Conservation (phyloP, 192 early-diverging fungal species). For the Rhizophagus clarus region DNA sequence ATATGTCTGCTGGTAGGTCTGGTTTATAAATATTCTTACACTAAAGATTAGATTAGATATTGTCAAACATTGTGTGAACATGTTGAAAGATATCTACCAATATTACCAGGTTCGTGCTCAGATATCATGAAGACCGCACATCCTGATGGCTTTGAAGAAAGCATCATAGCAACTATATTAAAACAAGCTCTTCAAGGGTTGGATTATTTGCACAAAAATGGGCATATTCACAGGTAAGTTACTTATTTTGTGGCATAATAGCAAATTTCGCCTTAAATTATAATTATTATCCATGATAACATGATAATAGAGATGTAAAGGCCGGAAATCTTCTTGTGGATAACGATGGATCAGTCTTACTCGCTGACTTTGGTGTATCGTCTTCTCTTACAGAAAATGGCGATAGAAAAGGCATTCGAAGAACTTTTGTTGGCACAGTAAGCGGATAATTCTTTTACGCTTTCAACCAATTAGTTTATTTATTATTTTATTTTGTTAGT, state of each 20-base stretch:
- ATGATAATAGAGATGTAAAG: conserved; percentile 60
- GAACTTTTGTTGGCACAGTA: conserved; percentile 75
- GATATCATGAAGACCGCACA: conserved; percentile 90
- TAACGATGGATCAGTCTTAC: conserved; percentile 61
- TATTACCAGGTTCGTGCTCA: conserved; percentile 68
- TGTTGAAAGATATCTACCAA: conserved; percentile 27
- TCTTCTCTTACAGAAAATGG: conserved; percentile 67
- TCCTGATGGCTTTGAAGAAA: conserved; percentile 83
- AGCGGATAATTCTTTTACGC: conserved; percentile 24
- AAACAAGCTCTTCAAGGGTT: conserved; percentile 73
- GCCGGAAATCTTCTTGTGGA: conserved; percentile 72
- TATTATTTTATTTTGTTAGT: not conserved
- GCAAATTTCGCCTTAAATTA: not conserved
- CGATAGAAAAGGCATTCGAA: conserved; percentile 59
- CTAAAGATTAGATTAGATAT: conserved; percentile 10
- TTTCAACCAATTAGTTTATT: not conserved
- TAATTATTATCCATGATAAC: not conserved
- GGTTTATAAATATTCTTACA: not conserved
- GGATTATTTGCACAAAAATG: conserved; percentile 65
- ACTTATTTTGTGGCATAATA: too few species aligned
- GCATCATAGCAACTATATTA: conserved; percentile 75
- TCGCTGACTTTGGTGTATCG: conserved; percentile 75
- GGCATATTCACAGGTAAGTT: conserved; percentile 62
- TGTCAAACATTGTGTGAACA: conserved; percentile 9
- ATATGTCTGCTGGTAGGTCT: conserved; percentile 61